Percentiles rank a stretch among this genome's conserved stretches.
Evolutionary conservation across 495 filamentous ascomycete genomes (phyloP).

Genomic region (Aspergillus campestris): DNA sequence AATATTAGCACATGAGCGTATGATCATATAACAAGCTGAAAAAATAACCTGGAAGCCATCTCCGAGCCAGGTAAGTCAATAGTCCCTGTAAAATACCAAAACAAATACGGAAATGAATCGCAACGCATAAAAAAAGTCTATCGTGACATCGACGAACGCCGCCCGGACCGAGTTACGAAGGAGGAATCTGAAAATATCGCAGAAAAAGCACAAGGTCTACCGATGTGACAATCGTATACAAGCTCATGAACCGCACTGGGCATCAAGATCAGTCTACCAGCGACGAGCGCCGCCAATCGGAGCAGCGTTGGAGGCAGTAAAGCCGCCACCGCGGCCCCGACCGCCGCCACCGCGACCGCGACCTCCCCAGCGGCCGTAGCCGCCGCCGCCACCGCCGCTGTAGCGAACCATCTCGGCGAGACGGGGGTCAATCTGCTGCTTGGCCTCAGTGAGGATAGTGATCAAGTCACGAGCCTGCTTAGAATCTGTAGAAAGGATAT

Average conservation of each 20-base stretch:
- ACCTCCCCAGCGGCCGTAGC: slow-evolving; percentile 53
- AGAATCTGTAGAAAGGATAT: slow-evolving; percentile 51
- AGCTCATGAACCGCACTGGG: slow-evolving; percentile 20
- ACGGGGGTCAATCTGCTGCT: slow-evolving; percentile 95
- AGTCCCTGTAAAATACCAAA: slow-evolving; percentile 7
- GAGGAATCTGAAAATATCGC: slow-evolving; percentile 12
- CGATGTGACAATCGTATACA: slow-evolving; percentile 23
- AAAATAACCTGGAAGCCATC: slow-evolving; percentile 12
- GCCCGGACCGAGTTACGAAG: slow-evolving; percentile 36
- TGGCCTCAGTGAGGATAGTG: slow-evolving; percentile 84
- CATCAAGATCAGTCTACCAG: slow-evolving; percentile 39
- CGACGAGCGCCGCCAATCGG: slow-evolving; percentile 54
- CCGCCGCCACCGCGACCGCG: slow-evolving; percentile 58
- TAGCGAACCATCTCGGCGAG: slow-evolving; percentile 94
- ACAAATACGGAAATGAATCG: slow-evolving; percentile 13
- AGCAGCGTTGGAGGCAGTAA: slow-evolving; percentile 56
- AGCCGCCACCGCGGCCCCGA: slow-evolving; percentile 42
- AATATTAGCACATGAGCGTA: background rate
- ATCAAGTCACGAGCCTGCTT: slow-evolving; percentile 97
- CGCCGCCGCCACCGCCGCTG: slow-evolving; percentile 74
- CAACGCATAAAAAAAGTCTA: slow-evolving; percentile 31
- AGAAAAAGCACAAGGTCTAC: slow-evolving; percentile 29
- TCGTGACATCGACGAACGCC: slow-evolving; percentile 38
- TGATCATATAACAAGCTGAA: slow-evolving; percentile 16
- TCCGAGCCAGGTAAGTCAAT: slow-evolving; percentile 1